Base-by-base conservation (phyloP, 2,329 filamentous ascomycete genomes). In the Nigrograna mackinnonii region DNA sequence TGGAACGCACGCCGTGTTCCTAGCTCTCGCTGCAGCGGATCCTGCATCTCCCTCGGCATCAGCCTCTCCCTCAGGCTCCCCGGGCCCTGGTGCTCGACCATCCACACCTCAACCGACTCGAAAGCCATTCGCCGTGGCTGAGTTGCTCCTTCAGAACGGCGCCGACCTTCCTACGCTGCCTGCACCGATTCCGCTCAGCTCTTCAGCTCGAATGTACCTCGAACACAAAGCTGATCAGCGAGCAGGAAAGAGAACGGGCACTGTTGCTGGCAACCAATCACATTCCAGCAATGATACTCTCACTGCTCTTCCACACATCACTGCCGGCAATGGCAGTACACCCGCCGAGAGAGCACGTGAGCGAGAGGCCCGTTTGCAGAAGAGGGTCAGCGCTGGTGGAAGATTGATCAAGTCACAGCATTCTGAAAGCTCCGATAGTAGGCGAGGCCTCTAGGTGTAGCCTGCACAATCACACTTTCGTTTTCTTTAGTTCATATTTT, bases 71-170 rank as follows among this genome's bases (percentile, higher is more conserved):
- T 68, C 74, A 26, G 64, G 66, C 21, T 68, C 72, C 12, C 73
- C 76, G 2, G 64, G 72, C 16, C 68, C 70, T 16, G 71, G 35
- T 64, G 75, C 24, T 54, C 75, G 58, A 20, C 55, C 59, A 18
- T 44, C 52, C 62, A 79, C 60, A 36, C 71, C 67, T 5, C 68
- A 43, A 68, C 69, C 56, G 12, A 16, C 35, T 7, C 61, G 73
- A 24, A 75, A 75, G 56, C 55, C 91, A 0, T 99, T 99, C 64
- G 85, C 94, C 0, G 78, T 97, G 31, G 94, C 94, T 12, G 94
- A 99, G 67, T 74, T 99, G 45, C 79, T 99, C 12, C 77, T 95
- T 12, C 95, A 97, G 58, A 97, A 99, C 60, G 94, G 94, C 13
- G 91, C 91, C 3, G 87, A 96, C 49, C 86, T 97, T 22, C 92